A percentile compares a stretch with the other conserved stretches of the same genome.
phyloP scores from a whole-genome alignment of 306 rosid genomes.

The Fragaria iinumae region DNA sequence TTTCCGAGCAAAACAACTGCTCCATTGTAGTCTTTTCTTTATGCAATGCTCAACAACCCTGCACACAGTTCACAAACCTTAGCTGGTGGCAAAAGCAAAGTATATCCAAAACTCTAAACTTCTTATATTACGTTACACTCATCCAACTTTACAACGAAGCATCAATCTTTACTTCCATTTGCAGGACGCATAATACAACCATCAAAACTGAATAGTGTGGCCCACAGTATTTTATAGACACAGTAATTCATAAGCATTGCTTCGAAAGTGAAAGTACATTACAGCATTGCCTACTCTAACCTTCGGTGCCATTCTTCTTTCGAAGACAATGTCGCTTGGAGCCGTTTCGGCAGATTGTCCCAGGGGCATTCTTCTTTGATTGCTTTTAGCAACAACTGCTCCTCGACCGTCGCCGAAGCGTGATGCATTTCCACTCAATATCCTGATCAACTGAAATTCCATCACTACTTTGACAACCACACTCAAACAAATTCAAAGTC shows the following conservation, averaged over 20 bases:
- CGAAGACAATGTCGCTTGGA: conserved; percentile 62
- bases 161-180: neutral
- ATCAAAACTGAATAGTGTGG: no score
- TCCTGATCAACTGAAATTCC: conserved; percentile 8
- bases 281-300: conserved; percentile 31
- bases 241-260: neutral
- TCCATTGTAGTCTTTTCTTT: conserved; percentile 89
- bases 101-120: neutral
- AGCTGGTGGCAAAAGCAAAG: conserved; percentile 6
- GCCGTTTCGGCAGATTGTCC: conserved; percentile 84
- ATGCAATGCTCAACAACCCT: conserved; percentile 77
- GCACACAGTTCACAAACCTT: conserved; percentile 31
- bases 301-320: conserved; percentile 90
- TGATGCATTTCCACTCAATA: conserved; percentile 62
- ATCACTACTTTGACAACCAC: neutral
- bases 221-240: no score
- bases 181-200: no score
- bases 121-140: neutral
- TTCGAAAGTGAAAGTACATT: neutral
- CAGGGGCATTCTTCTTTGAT: conserved; percentile 78
- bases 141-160: neutral
- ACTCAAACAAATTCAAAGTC: conserved; percentile 11
- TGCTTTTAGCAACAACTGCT: conserved; percentile 65
- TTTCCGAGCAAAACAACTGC: conserved; percentile 66
- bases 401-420: conserved; percentile 54